Base-by-base conservation (phyloP, 768 basidiomycete species). In the Termitomyces sp. region DNA sequence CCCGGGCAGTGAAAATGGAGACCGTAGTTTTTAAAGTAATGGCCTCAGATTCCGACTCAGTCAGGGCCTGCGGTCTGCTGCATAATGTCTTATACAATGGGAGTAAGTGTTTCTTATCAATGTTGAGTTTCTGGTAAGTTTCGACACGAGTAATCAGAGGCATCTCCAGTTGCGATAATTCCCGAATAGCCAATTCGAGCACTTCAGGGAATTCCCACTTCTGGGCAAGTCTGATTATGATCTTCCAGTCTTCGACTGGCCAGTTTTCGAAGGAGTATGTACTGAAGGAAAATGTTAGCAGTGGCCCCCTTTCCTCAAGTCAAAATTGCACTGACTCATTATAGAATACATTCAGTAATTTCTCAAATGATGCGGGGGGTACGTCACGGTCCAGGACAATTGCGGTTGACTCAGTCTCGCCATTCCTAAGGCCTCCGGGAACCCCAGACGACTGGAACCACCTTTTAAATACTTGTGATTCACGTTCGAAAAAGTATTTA, bases 21-120 rank as follows among this genome's bases (percentile, higher is more conserved):
- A 86, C 66, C 0, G 82, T 73, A 0, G 83, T 83, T 32, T 83
- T 78, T 65, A 84, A 41, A 61, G 84, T 83, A n/a, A 92, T 71
- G 32, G 71, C 68, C 1, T 70, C 64, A 33, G 81, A 85, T 55
- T 90, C 90, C 8, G 73, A 73, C 0, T 79, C 66, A 0, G 73
- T 74, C 13, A 86, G 73, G 0, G 85, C 79, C 0, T 75, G 75
- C 0, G 76, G 72, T 7, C 84, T 80, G 10, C 70, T 70, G 45
- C 83, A 83, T 0, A 90, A 71, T 0, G 71, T 66, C 14, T 76
- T 72, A 53, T 87, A 90, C 0, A 79, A 72, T 0, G 79, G 77
- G 3, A 84, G 66, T 13, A 88, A 73, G 13, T 83, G 68, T 5
- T 69, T 68, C 8, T 68, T 66, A 56, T 83, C 76, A 54, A 88